Base-by-base conservation (phyloP, 805 yeast species). In the Komagataella mondaviorum region DNA sequence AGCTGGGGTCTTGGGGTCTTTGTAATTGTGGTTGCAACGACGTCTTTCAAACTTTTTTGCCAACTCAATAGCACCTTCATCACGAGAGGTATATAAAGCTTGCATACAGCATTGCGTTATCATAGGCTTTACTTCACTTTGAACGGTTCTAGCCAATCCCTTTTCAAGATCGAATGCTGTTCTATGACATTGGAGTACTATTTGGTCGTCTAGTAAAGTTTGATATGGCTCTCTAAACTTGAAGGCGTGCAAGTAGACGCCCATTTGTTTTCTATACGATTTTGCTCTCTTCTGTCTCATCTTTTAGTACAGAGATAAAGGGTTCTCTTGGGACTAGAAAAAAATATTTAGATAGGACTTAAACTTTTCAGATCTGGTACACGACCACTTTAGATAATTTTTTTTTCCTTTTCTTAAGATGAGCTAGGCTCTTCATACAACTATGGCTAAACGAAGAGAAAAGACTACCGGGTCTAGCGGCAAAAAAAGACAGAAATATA, bases 221-320 rank as follows among this genome's bases (percentile, higher is more conserved):
- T 93, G 99, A 59, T 85, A 90, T 2, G 99, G 99, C 56, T 85
- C 89, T 64, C 96, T 79, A 73, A 93, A 93, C 60, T 86, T 86
- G 76, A 91, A 93, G 6, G 95, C 77, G 63, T 88, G 86, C 57
- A 78, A 76, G 59, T 88, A 85, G 51, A 87, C 83, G 57, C 83
- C 79, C 86, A 93, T 85, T 65, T 88, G 96, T 72, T 91, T 91
- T 65, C 91, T 82, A 68, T 93, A 93, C 1, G 93, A 75, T 67
- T 91, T 91, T 51, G 97, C 96, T 68, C 99, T 77, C 68, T 90
- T 91, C 70, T 91, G 96, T 75, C 95, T 88, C 99, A 91, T 91
- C 39, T 30, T 65, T 49, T 10, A 7, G 14, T 1, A 30, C 5
- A 30, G 14, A 30, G 39, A 10, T 30, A 14, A 30, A 24, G 8